Evolutionary conservation across 192 early-diverging fungal genomes (phyloP), one percentile per base, ranked within the genome.

Genomic region (Coemansia sp.): DNA sequence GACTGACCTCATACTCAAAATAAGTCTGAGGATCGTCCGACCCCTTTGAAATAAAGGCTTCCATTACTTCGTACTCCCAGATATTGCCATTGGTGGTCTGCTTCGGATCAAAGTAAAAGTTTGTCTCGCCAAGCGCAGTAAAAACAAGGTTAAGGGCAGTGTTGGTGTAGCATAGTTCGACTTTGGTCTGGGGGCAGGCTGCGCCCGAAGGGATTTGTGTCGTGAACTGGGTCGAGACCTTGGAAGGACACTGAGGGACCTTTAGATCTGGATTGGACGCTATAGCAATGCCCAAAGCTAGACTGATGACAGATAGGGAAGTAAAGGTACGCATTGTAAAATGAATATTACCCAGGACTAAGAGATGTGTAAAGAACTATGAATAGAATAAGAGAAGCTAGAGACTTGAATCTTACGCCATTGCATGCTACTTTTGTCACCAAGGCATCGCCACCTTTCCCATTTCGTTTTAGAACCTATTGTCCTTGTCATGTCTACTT

Each of bases 31-130:
- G 82, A 34, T 79, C 68, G 7, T 77, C 72, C 27, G 22, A 40
- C n/a, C 82, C 82, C 69, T 72, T 71, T 60, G 76, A 74, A 67
- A 84, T 77, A 58, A 84, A 84, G 6, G 82, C 78, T 68, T 84
- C 82, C 57, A 84, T 71, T 20, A 80, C 82, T 18, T 84, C 74
- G 66, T 84, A 84, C 13, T 63, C 78, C 82, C 82, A 84, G 43
- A 84, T 80, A 24, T 80, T 78, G 27, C 64, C 82, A 41, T 84
- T 84, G 15, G 82, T 84, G 16, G 38, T 55, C 47, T 84, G 82
- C 24, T 36, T 69, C 1, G 68, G 58, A 49, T 84, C 68, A 72
- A 66, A 79, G 72, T 77, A 80, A 33, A 64, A 77, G 66, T 76
- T 74, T 15, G 65, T 80, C 53, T 80, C 82, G 22, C 72, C 69